phyloP scores from a whole-genome alignment of 768 basidiomycete genomes.

The Pleurotus djamor region DNA sequence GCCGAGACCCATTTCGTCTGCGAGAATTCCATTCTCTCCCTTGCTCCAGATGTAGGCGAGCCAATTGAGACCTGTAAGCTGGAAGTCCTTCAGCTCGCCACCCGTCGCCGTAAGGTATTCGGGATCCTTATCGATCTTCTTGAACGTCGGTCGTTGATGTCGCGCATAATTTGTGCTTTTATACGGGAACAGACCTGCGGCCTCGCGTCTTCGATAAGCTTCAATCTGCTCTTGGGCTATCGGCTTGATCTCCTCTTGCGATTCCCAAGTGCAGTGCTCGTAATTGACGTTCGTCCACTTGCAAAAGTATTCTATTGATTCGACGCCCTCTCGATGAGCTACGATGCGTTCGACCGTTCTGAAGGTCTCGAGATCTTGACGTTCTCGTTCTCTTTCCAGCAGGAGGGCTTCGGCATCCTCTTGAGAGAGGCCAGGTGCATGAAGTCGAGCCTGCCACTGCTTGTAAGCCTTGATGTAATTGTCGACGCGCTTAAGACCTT shows the following conservation, averaged over 20 bases:
- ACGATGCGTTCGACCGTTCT: conserved; percentile 92
- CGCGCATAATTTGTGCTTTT: conserved; percentile 72
- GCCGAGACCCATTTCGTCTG: conserved; percentile 99
- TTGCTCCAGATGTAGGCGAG: conserved; percentile 95
- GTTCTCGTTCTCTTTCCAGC: conserved; percentile 87
- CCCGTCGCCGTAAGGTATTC: conserved; percentile 78
- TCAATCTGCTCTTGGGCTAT: conserved; percentile 80
- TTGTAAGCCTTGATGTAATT: conserved; percentile 97
- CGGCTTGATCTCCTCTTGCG: conserved; percentile 71
- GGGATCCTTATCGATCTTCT: conserved; percentile 85
- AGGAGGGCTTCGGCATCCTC: conserved; percentile 91
- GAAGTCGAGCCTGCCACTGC: conserved; percentile 62
- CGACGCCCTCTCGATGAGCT: conserved; percentile 63
- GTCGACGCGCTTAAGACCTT: conserved; percentile 95
- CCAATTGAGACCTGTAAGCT: conserved; percentile 98
- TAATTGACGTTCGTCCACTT: conserved; percentile 96
- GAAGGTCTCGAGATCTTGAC: conserved; percentile 88
- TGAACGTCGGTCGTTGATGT: conserved; percentile 72
- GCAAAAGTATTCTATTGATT: conserved; percentile 85
- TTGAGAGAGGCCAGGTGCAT: conserved; percentile 62
- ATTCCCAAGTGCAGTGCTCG: conserved; percentile 96
- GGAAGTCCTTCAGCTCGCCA: conserved; percentile 94
- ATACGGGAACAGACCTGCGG: conserved; percentile 79
- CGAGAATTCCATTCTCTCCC: conserved; percentile 94
- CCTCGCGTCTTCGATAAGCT: conserved; percentile 74